These are phyloP conservation scores for Solanum chiquidenum DNA, from an alignment of 257 asterid genomes.

Conservation along the genomic window DNA sequence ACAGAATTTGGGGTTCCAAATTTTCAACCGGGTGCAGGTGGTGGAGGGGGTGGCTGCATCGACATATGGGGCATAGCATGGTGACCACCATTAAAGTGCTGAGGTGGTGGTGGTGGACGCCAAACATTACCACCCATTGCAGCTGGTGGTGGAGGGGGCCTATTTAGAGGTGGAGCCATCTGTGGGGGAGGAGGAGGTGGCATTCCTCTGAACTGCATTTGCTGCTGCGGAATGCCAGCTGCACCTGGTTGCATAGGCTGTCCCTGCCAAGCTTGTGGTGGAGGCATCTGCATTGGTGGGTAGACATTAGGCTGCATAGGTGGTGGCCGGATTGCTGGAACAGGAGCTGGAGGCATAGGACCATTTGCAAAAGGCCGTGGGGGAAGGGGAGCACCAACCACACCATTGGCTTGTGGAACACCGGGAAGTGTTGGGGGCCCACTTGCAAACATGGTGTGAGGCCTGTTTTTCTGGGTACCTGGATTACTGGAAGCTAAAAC, in stretches of 20 bases:
- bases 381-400: constrained; percentile 33
- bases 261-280: constrained; percentile 68
- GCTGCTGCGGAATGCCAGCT: constrained; percentile 43
- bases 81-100: not conserved
- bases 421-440: constrained; percentile 70
- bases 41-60: constrained; percentile 1
- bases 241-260: constrained; percentile 54
- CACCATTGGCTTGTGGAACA: constrained; percentile 48
- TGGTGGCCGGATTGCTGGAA: constrained; percentile 53
- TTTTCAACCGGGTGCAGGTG: not conserved
- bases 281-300: constrained; percentile 50
- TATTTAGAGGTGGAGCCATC: constrained; percentile 21
- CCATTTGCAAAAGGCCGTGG: constrained; percentile 78
- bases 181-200: constrained; percentile 80
- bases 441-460: constrained; percentile 94
- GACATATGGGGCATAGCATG: constrained; percentile 1
- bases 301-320: constrained; percentile 30
- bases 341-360: constrained; percentile 50
- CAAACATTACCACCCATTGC: constrained; percentile 26
- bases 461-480: constrained; percentile 60
- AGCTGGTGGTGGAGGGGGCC: constrained; percentile 79
- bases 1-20: not conserved
- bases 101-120: not conserved
- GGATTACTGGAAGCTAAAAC: constrained; percentile 91
- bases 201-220: constrained; percentile 56